Base-by-base conservation (phyloP, 139 green algal species). In the Chlorella sp. region DNA sequence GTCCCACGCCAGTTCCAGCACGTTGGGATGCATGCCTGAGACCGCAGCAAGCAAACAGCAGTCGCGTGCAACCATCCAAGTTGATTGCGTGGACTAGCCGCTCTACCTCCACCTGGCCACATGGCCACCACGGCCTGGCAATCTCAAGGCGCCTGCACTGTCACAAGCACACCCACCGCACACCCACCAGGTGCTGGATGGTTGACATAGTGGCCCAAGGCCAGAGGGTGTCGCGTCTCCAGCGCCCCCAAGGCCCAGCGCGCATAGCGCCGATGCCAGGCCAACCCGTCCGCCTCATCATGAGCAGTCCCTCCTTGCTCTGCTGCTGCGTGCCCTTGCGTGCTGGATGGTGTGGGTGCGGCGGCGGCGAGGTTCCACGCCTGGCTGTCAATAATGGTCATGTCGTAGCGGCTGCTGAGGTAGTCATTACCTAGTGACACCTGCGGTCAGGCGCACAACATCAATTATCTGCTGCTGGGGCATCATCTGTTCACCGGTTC, bases 181-280 rank as follows among this genome's bases (percentile, higher is more conserved):
- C 14, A 70, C 5, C 10, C 14, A 30, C 6, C 33, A 30, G 69
- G 36, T 35, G 23, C 77, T 36, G 77, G 77, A 49, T 83, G 77
- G 72, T 83, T 83, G 36, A 76, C 68, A 3, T 67, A 70, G 68
- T 83, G 77, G 23, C 62, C 77, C 31, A 83, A 49, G 2, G 77
- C 77, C 34, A 79, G 72, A 2, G 77, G 72, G 30, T 83, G 77
- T 1, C 77, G 61, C n/a, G 68, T 68, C 72, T 83, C 77, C 49
- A 83, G 62, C 27, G 34, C 5, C 20, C 26, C 64, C 63, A 70
- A 30, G 63, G 14, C 33, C 33, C n/a, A 51, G 31, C n/a, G 31
- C 10, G 31, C 10, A 26, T 75, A 33, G 55, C 31, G 55, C 23
- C 24, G 34, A 23, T 65, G 24, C 59, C 10, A 14, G 59, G 59